phyloP scores from a whole-genome alignment of 176 grass and related monocot species.

The Urochloa ruziziensis region DNA sequence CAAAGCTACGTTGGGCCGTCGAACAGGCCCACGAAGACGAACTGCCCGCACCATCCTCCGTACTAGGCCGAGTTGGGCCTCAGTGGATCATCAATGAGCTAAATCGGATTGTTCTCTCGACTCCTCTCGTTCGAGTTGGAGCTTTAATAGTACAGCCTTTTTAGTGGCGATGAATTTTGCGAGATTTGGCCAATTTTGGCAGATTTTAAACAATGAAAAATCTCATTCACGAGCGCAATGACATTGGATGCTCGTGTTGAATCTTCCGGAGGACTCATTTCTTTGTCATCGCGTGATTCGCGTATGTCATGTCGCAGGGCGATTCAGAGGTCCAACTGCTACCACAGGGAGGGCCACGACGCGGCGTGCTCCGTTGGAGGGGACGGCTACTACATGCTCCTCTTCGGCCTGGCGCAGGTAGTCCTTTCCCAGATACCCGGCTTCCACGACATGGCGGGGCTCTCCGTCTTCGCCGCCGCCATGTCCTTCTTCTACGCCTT shows the following conservation, averaged over 20 bases:
- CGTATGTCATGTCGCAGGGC: slow-evolving; percentile 34
- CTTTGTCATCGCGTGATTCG: background rate
- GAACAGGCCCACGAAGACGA: background rate
- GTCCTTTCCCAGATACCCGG: slow-evolving; percentile 70
- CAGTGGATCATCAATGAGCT: too few relatives aligned
- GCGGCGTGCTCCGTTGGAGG: slow-evolving; percentile 44
- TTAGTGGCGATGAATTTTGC: background rate
- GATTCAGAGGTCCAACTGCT: slow-evolving; percentile 66
- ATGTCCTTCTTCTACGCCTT: slow-evolving; percentile 84
- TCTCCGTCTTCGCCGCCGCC: slow-evolving; percentile 65
- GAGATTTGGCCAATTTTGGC: background rate
- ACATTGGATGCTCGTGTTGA: background rate
- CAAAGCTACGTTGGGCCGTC: too few relatives aligned
- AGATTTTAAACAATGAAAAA: background rate
- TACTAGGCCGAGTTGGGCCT: background rate
- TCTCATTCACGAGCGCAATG: background rate
- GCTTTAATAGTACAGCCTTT: too few relatives aligned
- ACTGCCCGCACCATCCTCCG: background rate
- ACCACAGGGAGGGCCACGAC: slow-evolving; percentile 61
- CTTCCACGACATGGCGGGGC: slow-evolving; percentile 78
- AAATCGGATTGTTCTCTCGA: too few relatives aligned
- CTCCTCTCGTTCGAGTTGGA: too few relatives aligned
- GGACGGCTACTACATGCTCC: slow-evolving; percentile 60
- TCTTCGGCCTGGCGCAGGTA: slow-evolving; percentile 66
- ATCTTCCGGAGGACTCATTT: background rate